These are phyloP conservation scores for Extremus antarcticus DNA, from an alignment of 495 filamentous ascomycete species.

Conservation along the genomic window DNA sequence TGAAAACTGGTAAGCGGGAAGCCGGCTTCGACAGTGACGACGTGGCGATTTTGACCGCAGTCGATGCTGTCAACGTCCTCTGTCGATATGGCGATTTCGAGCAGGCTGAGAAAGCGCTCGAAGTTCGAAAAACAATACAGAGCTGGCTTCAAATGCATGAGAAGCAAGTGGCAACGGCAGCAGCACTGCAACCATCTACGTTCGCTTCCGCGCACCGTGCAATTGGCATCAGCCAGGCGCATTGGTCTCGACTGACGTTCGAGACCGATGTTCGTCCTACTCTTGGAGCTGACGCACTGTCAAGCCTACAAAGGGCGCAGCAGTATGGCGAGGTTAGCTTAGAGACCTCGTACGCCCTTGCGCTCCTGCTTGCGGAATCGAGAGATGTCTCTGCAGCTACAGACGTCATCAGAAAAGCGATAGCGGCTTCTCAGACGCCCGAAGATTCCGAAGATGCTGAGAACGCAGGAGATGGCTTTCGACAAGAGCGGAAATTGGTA, in stretches of 20 bases:
- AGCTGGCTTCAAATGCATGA: slow-evolving; percentile 41
- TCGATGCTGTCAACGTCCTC: slow-evolving; percentile 67
- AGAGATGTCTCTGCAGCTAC: slow-evolving; percentile 67
- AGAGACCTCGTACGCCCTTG: slow-evolving; percentile 69
- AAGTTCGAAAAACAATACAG: slow-evolving; percentile 54
- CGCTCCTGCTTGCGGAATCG: slow-evolving; percentile 67
- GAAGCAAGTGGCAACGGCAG: neutral
- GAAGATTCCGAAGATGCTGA: slow-evolving; percentile 9
- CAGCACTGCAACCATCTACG: slow-evolving; percentile 37
- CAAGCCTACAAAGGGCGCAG: slow-evolving; percentile 60
- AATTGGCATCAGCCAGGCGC: slow-evolving; percentile 70
- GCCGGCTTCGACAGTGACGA: slow-evolving; percentile 66
- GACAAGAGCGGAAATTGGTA: slow-evolving; percentile 46
- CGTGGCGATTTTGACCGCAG: slow-evolving; percentile 60
- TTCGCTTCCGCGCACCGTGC: slow-evolving; percentile 64
- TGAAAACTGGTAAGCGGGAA: slow-evolving; percentile 63
- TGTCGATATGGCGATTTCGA: slow-evolving; percentile 65
- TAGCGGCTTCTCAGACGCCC: slow-evolving; percentile 26
- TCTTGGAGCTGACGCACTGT: slow-evolving; percentile 61
- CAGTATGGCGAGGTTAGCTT: slow-evolving; percentile 52
- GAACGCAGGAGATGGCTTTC: slow-evolving; percentile 1
- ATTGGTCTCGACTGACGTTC: slow-evolving; percentile 73
- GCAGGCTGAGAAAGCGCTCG: slow-evolving; percentile 65
- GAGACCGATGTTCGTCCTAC: slow-evolving; percentile 56
- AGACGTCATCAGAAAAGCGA: slow-evolving; percentile 56